These are phyloP conservation scores for Emydomyces testavorans DNA, from an alignment of 2,329 filamentous ascomycete species.

Conservation along the genomic window DNA sequence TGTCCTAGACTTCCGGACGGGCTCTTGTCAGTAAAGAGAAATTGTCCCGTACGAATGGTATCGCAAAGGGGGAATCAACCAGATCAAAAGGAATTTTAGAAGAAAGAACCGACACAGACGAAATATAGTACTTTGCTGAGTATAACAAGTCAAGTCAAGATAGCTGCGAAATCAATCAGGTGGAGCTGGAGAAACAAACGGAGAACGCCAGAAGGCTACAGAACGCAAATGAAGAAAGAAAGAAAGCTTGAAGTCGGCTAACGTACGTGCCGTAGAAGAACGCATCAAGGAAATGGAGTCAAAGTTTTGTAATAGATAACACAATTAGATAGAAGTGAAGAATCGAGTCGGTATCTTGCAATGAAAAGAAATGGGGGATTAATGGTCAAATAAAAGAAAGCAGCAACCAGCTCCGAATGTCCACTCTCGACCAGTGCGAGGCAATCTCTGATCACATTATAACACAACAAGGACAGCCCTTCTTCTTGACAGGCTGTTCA, in stretches of 20 bases:
- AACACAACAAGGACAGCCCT: constrained; percentile 58
- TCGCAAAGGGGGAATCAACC: neutral
- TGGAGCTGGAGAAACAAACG: constrained; percentile 5
- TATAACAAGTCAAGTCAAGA: neutral
- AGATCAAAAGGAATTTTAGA: neutral
- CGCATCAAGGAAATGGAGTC: neutral
- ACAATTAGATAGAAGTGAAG: constrained; percentile 2
- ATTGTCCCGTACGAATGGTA: neutral
- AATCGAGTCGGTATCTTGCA: neutral
- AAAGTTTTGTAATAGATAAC: neutral
- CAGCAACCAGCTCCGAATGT: no score
- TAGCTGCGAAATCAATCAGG: neutral
- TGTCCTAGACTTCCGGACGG: neutral
- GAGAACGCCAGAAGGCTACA: constrained; percentile 9
- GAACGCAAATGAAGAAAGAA: neutral
- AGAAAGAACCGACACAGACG: neutral
- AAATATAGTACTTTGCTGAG: neutral
- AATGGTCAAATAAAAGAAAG: no score
- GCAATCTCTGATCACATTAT: constrained; percentile 47
- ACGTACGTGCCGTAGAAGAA: neutral
- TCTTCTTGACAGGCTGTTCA: constrained; percentile 46
- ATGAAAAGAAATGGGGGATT: neutral
- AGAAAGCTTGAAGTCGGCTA: neutral
- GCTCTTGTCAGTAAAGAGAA: neutral
- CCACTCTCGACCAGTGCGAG: no score